Evolutionary conservation across 495 filamentous ascomycete genomes (phyloP), one percentile per base, ranked within the genome.

Genomic region (Xylaria grammica): DNA sequence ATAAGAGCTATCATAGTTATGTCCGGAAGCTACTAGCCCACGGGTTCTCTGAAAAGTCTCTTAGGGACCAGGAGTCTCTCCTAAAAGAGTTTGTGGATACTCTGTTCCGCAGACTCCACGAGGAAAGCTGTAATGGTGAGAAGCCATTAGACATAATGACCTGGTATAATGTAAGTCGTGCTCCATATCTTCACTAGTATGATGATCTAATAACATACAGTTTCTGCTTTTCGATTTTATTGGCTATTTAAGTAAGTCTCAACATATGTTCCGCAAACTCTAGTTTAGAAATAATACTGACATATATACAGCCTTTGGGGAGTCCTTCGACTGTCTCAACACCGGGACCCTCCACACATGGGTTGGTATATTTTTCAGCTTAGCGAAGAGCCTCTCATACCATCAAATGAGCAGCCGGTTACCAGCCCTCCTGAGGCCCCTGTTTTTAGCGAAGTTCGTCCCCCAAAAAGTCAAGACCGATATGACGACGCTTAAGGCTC

Each of bases 21-120:
- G 53, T 78, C 6, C 76, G 81, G 7, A 71, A 78, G 17, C 68
- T 75, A 5, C 49, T 85, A 22, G 68, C 81, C 0, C 76, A 82
- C 65, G 82, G 75, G 0, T 85, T 87, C 65, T 82, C 79, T 0
- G 79, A 81, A n/a, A 78, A 77, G 45, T 65, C 75, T 11, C 69
- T 85, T 57, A 68, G 69, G 6, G 74, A 74, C 8, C 78, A 84
- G 64, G 72, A 82, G 46, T 66, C 72, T 15, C 34, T 81, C 13
- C 74, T 85, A 19, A 34, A 60, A 7, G 32, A 46, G 1, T 78
- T 82, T 36, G 65, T 76, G 20, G 74, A 83, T 62, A 67, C 80
- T n/a, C 65, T 86, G 2, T 72, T 86, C 19, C 53, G 62, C 65
- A 74, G 56, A 52, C 71, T 73, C 38, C 57, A 71, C 1, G 77